Conservation (phyloP, 495 filamentous ascomycete genomes). For the Lophiotrema nucula region DNA sequence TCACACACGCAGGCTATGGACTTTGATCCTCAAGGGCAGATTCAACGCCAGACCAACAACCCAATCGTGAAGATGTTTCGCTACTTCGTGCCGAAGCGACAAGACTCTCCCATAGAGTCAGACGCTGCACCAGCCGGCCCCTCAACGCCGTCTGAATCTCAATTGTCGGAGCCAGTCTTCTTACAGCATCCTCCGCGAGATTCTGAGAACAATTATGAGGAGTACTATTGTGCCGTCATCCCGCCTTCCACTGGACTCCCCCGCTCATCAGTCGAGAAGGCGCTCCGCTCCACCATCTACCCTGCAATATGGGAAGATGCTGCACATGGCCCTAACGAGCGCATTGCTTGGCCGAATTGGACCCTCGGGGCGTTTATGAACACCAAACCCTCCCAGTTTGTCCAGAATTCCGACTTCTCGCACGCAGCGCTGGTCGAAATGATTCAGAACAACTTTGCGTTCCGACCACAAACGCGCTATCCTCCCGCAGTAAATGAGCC, state of each 20-base stretch:
- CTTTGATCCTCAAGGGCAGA: not conserved
- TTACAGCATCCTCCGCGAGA: not conserved
- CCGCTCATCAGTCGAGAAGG: not conserved
- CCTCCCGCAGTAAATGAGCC: not conserved
- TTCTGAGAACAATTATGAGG: not conserved
- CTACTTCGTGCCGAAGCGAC: not conserved
- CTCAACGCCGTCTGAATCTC: not conserved
- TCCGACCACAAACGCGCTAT: not conserved
- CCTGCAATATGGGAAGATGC: not conserved
- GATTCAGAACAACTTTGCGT: not conserved
- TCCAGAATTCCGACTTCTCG: not conserved
- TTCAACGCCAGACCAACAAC: too few relatives aligned
- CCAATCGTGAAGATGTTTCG: not conserved
- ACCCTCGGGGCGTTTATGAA: not conserved
- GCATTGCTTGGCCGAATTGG: not conserved
- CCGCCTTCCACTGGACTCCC: not conserved
- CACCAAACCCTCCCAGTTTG: not conserved
- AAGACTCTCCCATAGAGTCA: not conserved
- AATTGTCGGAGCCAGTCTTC: not conserved
- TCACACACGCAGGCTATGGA: not conserved
- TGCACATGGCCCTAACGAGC: too few relatives aligned
- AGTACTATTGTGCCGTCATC: not conserved
- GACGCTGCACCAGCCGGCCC: not conserved
- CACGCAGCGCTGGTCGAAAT: not conserved
- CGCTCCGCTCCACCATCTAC: not conserved